Evolutionary conservation across 257 asterid species (phyloP).

Genomic region (Solanum chiquidenum): DNA sequence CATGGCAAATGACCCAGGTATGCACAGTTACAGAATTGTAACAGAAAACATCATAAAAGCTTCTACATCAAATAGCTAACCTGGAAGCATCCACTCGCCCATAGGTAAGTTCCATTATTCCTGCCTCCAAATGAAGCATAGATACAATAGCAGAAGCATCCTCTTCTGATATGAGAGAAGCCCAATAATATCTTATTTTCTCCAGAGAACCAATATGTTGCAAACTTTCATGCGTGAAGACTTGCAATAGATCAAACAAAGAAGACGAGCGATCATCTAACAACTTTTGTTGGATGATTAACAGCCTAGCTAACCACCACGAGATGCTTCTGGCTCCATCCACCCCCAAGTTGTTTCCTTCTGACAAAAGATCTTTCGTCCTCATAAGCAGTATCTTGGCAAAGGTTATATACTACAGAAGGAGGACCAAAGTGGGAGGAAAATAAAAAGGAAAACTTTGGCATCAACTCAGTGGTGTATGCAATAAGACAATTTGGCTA

Average conservation of each 20-base stretch:
- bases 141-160: conserved; percentile 45
- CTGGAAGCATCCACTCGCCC: conserved; percentile 76
- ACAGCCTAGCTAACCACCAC: conserved; percentile 87
- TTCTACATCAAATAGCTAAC: conserved; percentile 29
- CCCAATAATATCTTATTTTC: conserved; percentile 37
- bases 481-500: not conserved
- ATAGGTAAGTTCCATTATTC: conserved; percentile 71
- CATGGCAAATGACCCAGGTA: not conserved
- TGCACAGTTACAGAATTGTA: not conserved
- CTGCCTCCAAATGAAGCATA: conserved; percentile 69
- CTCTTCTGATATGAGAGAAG: conserved; percentile 35
- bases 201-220: conserved; percentile 48
- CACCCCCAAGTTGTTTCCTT: conserved; percentile 27
- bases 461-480: not conserved
- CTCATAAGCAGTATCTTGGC: conserved; percentile 64
- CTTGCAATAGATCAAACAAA: conserved; percentile 76
- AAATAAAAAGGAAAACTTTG: conserved; percentile 5
- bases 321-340: conserved; percentile 45
- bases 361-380: conserved; percentile 56
- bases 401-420: conserved; percentile 61
- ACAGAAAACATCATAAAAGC: not conserved
- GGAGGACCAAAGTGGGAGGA: not conserved
- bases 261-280: conserved; percentile 73
- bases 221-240: conserved; percentile 41
- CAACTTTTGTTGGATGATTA: conserved; percentile 78